phyloP scores from a whole-genome alignment of 108 stramenopile genomes.

The Discostella stelligeroides region DNA sequence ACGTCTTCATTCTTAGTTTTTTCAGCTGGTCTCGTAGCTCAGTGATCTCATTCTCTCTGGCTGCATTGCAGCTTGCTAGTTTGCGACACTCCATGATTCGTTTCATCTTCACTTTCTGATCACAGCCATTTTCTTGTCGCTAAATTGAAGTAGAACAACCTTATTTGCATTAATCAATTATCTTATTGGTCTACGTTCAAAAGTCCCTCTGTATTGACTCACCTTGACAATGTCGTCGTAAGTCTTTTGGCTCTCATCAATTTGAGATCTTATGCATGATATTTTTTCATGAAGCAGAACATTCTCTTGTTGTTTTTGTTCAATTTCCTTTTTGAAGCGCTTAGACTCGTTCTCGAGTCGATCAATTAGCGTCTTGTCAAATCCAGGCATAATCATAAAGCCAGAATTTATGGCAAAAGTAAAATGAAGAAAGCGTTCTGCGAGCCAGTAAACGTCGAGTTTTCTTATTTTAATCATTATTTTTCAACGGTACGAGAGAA shows the following conservation, averaged over 20 bases:
- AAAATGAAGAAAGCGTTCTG: no score
- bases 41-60: conserved; percentile 5
- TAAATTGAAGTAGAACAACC: conserved; percentile 2
- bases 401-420: neutral
- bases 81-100: neutral
- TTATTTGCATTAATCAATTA: neutral
- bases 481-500: no score
- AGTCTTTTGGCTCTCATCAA: conserved; percentile 2
- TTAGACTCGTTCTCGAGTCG: conserved; percentile 14
- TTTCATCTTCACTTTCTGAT: conserved; percentile 14
- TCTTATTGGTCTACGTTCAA: neutral
- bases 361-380: conserved; percentile 3
- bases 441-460: no score
- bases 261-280: neutral
- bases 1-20: conserved; percentile 6
- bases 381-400: neutral
- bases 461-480: no score
- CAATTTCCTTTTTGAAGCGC: conserved; percentile 1
- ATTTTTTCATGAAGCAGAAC: neutral
- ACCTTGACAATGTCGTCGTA: neutral
- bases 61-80: neutral
- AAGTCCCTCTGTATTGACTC: neutral
- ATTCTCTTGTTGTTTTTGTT: conserved; percentile 1
- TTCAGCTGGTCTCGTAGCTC: conserved; percentile 5
- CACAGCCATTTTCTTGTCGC: conserved; percentile 2